Percentiles rank a stretch among this genome's conserved stretches.
Evolutionary conservation across 176 grass and related monocot genomes (phyloP).

Genomic region (Rhynchospora tenuis): DNA sequence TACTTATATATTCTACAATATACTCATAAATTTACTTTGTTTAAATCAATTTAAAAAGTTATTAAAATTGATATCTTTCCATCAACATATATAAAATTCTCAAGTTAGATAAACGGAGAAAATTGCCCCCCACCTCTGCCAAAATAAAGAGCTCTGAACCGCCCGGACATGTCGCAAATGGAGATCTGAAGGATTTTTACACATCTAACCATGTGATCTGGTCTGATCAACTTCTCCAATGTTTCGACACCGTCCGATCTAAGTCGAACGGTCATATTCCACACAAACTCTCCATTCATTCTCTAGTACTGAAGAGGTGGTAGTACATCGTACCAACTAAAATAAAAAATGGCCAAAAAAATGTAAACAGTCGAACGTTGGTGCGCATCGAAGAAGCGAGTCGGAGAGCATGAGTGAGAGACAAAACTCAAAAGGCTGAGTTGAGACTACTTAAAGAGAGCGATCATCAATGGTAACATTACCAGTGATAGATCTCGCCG

Average conservation of each 20-base stretch:
- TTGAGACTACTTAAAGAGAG: background rate
- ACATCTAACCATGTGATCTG: background rate
- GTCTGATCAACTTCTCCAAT: background rate
- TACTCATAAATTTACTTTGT: too few relatives aligned
- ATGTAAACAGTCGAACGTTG: background rate
- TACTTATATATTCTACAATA: too few relatives aligned
- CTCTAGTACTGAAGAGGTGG: too few relatives aligned
- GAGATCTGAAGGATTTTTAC: background rate
- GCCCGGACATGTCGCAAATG: background rate
- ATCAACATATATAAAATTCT: background rate
- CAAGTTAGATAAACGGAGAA: background rate
- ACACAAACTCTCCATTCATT: background rate
- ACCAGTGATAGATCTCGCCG: constrained; percentile 7
- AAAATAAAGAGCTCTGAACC: background rate
- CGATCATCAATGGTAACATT: background rate
- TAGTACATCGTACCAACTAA: background rate
- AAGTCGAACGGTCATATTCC: background rate
- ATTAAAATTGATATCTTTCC: background rate
- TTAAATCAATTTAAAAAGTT: background rate
- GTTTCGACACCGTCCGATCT: background rate
- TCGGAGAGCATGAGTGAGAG: background rate
- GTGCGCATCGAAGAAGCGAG: background rate
- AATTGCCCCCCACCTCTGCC: background rate
- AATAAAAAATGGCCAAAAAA: background rate
- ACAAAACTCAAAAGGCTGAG: too few relatives aligned